Evolutionary conservation across 257 asterid genomes (phyloP).

Genomic region (Mentha longifolia): DNA sequence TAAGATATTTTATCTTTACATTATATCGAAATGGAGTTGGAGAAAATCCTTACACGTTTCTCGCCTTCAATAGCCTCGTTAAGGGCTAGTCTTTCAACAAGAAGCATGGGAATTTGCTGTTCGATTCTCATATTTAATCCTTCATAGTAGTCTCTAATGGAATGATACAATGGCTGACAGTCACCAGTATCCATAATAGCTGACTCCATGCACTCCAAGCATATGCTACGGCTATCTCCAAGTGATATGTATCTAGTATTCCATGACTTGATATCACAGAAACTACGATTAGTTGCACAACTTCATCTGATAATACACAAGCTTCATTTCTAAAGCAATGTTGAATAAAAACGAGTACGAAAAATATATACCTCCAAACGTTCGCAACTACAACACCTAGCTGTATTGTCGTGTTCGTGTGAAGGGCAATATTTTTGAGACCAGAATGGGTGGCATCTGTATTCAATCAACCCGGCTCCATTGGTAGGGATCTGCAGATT

Average conservation of each 20-base stretch:
- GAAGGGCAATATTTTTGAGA: constrained; percentile 90
- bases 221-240: constrained; percentile 89
- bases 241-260: constrained; percentile 68
- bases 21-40: constrained; percentile 6
- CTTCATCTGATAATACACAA: background rate
- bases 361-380: constrained; percentile 78
- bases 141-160: constrained; percentile 94
- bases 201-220: constrained; percentile 98
- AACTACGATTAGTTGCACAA: background rate
- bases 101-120: constrained; percentile 96
- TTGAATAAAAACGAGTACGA: background rate
- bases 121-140: constrained; percentile 95
- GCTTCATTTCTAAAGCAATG: background rate
- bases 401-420: constrained; percentile 80
- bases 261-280: constrained; percentile 53
- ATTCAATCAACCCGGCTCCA: constrained; percentile 85
- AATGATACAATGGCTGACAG: constrained; percentile 88
- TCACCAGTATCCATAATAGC: constrained; percentile 98
- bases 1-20: background rate
- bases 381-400: constrained; percentile 95
- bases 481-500: constrained; percentile 81
- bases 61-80: constrained; percentile 99
- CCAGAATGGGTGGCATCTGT: constrained; percentile 98
- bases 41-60: constrained; percentile 57
- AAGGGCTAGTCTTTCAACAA: constrained; percentile 93